phyloP scores from a whole-genome alignment of 805 yeast species.

The Ogataea pignaliae region DNA sequence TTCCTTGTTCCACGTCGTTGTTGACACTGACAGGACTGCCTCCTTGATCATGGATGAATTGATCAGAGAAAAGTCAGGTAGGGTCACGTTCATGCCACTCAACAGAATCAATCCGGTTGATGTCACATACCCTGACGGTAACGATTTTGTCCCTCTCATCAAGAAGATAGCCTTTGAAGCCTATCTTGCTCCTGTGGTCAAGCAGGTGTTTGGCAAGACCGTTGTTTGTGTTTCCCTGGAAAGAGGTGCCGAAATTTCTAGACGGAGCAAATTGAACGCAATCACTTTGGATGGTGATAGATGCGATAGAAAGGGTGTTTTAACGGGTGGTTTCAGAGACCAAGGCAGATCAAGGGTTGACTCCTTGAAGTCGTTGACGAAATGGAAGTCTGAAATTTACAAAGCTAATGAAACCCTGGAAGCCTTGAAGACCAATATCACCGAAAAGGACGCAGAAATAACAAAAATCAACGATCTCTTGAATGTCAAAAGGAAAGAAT shows the following conservation, averaged over 20 bases:
- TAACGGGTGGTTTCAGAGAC: conserved; percentile 86
- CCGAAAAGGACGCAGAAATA: conserved; percentile 45
- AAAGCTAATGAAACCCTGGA: conserved; percentile 36
- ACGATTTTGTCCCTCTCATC: conserved; percentile 71
- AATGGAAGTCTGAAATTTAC: conserved; percentile 46
- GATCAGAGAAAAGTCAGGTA: conserved; percentile 63
- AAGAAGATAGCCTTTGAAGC: conserved; percentile 64
- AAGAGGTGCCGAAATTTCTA: conserved; percentile 64
- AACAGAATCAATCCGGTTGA: conserved; percentile 52
- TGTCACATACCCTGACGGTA: conserved; percentile 55
- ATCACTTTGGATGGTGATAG: conserved; percentile 92
- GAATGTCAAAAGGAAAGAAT: conserved; percentile 30
- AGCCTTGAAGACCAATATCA: conserved; percentile 35
- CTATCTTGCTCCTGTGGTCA: conserved; percentile 59
- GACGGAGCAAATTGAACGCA: conserved; percentile 57
- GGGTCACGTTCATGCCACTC: conserved; percentile 89
- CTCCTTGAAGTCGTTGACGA: conserved; percentile 52
- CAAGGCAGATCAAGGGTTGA: conserved; percentile 66
- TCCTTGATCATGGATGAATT: conserved; percentile 73
- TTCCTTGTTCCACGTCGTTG: conserved; percentile 82
- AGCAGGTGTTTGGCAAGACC: conserved; percentile 76
- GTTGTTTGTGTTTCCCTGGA: conserved; percentile 70
- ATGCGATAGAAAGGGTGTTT: conserved; percentile 76
- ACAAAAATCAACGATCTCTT: conserved; percentile 45
- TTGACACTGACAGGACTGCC: conserved; percentile 83